Evolutionary conservation across 805 yeast species (phyloP).

Genomic region (Geotrichum ghanense): DNA sequence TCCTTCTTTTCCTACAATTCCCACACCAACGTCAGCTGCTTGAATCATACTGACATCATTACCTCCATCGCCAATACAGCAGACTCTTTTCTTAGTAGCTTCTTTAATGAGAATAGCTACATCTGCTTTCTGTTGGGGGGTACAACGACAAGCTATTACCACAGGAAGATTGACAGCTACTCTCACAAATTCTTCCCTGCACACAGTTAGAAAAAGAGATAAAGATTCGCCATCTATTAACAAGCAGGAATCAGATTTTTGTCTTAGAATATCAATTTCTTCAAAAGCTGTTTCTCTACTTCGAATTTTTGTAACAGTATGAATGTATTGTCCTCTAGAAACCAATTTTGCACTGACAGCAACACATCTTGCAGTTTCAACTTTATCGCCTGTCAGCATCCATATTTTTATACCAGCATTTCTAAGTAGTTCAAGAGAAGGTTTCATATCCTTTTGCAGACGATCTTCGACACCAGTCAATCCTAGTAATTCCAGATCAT

Average conservation of each 20-base stretch:
- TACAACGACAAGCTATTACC: constrained; percentile 96
- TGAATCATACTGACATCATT: constrained; percentile 99
- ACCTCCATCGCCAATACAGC: constrained; percentile 99
- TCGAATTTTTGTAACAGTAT: constrained; percentile 59
- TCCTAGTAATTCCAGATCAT: constrained; percentile 76
- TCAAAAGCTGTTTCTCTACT: constrained; percentile 57
- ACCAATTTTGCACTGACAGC: constrained; percentile 92
- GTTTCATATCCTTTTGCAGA: constrained; percentile 80
- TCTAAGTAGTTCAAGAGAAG: constrained; percentile 81
- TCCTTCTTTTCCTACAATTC: constrained; percentile 98
- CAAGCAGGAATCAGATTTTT: constrained; percentile 59
- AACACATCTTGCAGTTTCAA: constrained; percentile 96
- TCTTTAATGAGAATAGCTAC: constrained; percentile 72
- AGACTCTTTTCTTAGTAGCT: constrained; percentile 77
- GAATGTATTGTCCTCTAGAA: constrained; percentile 88
- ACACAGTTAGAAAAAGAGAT: constrained; percentile 51
- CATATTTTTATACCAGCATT: constrained; percentile 97
- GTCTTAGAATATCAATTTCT: constrained; percentile 59
- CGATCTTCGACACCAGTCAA: constrained; percentile 97
- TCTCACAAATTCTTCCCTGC: constrained; percentile 61
- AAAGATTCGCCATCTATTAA: constrained; percentile 92
- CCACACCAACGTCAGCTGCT: constrained; percentile 97
- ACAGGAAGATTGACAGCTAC: constrained; percentile 74
- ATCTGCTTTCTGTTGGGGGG: constrained; percentile 98
- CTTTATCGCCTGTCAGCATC: constrained; percentile 99